Evolutionary conservation across 225 moss, liverwort and hornwort genomes (phyloP).

Genomic region (Takakia lepidozioides): DNA sequence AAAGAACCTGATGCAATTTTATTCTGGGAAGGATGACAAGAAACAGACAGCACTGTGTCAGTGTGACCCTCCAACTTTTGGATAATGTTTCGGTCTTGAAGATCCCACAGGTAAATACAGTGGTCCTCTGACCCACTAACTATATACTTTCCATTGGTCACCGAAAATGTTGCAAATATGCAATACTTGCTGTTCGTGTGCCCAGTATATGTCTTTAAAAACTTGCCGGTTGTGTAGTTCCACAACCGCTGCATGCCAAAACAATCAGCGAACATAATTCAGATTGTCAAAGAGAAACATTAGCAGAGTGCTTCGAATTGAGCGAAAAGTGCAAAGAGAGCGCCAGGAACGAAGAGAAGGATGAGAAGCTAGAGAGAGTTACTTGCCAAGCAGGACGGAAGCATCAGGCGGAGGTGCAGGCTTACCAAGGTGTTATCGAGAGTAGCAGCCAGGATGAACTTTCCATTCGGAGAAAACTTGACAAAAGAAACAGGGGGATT

Average conservation of each 20-base stretch:
- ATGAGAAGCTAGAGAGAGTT: background rate
- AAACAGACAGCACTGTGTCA: slow-evolving; percentile 77
- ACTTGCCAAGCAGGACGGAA: no score
- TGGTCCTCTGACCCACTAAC: slow-evolving; percentile 91
- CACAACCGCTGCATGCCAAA: slow-evolving; percentile 67
- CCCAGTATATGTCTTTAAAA: slow-evolving; percentile 76
- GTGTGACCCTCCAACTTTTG: slow-evolving; percentile 89
- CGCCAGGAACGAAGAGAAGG: background rate
- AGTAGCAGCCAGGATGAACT: slow-evolving; percentile 82
- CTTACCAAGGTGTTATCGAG: slow-evolving; percentile 85
- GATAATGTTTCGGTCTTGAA: slow-evolving; percentile 66
- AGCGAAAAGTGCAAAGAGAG: background rate
- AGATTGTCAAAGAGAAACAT: no score
- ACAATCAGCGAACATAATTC: no score
- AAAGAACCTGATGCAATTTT: slow-evolving; percentile 91
- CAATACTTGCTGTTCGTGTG: slow-evolving; percentile 82
- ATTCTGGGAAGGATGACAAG: slow-evolving; percentile 83
- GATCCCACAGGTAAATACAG: slow-evolving; percentile 88
- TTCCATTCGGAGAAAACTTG: slow-evolving; percentile 90
- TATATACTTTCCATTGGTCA: slow-evolving; percentile 96
- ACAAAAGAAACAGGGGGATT: slow-evolving; percentile 93
- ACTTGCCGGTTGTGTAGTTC: slow-evolving; percentile 86
- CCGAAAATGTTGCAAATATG: slow-evolving; percentile 92
- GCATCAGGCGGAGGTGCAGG: no score
- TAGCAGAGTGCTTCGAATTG: no score